Percentiles rank a stretch among this genome's conserved stretches.
Evolutionary conservation across 441 rosid species (phyloP).

Genomic region (Caryocar brasiliense): DNA sequence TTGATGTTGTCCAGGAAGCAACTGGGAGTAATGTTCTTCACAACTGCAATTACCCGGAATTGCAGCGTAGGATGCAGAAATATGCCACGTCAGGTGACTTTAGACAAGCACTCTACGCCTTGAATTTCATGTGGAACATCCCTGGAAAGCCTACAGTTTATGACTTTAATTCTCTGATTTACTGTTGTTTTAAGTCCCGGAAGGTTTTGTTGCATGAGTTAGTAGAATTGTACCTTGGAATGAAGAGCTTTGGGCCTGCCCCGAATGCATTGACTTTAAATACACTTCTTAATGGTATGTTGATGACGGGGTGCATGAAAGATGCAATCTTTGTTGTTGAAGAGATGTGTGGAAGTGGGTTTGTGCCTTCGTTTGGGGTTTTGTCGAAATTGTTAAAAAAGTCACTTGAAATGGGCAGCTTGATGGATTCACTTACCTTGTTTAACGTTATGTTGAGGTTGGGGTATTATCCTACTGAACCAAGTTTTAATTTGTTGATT

Average conservation of each 20-base stretch:
- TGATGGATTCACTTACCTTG: constrained; percentile 16
- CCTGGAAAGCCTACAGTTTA: constrained; percentile 22
- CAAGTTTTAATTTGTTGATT: constrained; percentile 14
- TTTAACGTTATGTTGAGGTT: constrained; percentile 22
- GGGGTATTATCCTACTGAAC: constrained; percentile 19
- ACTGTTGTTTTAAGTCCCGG: constrained; percentile 18
- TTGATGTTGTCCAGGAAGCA: too few species aligned
- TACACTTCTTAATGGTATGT: constrained; percentile 21
- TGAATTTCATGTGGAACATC: constrained; percentile 17
- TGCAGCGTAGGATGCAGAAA: constrained; percentile 18
- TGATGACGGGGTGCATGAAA: constrained; percentile 12
- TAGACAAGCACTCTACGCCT: constrained; percentile 13
- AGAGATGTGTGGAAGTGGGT: constrained; percentile 22
- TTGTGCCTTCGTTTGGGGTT: constrained; percentile 23
- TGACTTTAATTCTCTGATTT: constrained; percentile 27
- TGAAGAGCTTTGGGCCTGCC: constrained; percentile 28
- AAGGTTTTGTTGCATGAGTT: constrained; percentile 9
- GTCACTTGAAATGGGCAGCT: constrained; percentile 7
- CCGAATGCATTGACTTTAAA: constrained; percentile 30
- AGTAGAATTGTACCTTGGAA: constrained; percentile 14
- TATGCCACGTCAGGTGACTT: constrained; percentile 27
- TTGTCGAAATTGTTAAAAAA: constrained; percentile 21
- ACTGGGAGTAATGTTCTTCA: too few species aligned
- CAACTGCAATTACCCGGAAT: constrained; percentile 9
- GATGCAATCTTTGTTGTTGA: constrained; percentile 16